These are phyloP conservation scores for Mycena metata DNA, from an alignment of 768 basidiomycete species.

Conservation along the genomic window DNA sequence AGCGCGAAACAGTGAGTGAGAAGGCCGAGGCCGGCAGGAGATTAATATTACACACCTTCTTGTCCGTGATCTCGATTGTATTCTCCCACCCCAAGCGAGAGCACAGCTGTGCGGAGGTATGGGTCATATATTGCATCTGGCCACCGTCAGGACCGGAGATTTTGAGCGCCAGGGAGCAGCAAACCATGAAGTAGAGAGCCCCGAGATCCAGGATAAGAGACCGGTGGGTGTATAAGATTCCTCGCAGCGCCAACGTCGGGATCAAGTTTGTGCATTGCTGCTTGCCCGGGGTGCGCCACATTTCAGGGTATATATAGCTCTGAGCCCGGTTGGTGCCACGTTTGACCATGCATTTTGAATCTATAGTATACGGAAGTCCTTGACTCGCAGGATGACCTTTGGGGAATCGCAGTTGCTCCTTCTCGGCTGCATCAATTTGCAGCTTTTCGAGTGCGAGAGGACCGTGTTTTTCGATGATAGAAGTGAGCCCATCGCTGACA, in stretches of 20 bases:
- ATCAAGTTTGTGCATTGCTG: background rate
- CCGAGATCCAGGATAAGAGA: background rate
- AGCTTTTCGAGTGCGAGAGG: background rate
- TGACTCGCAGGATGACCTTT: background rate
- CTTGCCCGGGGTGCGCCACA: background rate
- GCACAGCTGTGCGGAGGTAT: background rate
- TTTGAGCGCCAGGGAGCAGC: background rate
- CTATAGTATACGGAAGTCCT: background rate
- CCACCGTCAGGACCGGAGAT: background rate
- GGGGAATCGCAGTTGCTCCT: background rate
- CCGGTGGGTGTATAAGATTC: constrained; percentile 1
- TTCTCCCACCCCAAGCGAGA: background rate
- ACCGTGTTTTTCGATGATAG: no score
- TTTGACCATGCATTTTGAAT: background rate
- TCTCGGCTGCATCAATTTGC: background rate
- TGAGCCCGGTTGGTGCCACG: background rate
- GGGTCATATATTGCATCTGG: background rate
- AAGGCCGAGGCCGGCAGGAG: background rate
- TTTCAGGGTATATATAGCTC: background rate
- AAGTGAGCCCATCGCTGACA: no score
- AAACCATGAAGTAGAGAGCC: background rate
- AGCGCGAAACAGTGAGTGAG: background rate
- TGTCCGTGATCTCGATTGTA: background rate
- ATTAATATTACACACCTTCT: background rate
- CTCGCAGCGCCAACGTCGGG: background rate